A percentile compares a stretch with the other conserved stretches of the same genome.
phyloP scores from a whole-genome alignment of 768 basidiomycete species.

The Mycena sanguinolenta region DNA sequence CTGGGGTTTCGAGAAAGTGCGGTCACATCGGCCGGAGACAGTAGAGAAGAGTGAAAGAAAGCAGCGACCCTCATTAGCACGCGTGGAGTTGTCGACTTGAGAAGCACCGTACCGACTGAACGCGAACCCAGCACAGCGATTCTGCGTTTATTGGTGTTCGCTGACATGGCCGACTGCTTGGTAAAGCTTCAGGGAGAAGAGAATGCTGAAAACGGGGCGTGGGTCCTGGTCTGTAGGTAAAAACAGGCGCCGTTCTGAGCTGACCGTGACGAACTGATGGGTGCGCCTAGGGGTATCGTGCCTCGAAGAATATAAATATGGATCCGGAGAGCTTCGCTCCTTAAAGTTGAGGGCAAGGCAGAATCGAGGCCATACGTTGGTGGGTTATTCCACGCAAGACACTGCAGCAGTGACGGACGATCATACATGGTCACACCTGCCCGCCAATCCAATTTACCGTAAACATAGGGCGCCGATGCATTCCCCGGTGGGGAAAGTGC shows the following conservation, averaged over 20 bases:
- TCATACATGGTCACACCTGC: slow-evolving; percentile 3
- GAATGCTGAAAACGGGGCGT: slow-evolving; percentile 23
- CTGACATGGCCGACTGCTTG: slow-evolving; percentile 13
- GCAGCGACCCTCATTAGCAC: slow-evolving; percentile 33
- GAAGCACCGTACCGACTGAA: slow-evolving; percentile 79
- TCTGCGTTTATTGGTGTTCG: slow-evolving; percentile 59
- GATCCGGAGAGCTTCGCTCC: slow-evolving; percentile 22
- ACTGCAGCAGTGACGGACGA: not conserved
- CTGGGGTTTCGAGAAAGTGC: slow-evolving; percentile 54
- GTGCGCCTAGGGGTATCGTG: slow-evolving; percentile 7
- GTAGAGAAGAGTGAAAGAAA: not conserved
- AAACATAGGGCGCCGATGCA: not conserved
- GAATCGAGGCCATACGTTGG: slow-evolving; percentile 21
- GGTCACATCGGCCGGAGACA: not conserved
- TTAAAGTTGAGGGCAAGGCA: slow-evolving; percentile 12
- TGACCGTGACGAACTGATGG: slow-evolving; percentile 23
- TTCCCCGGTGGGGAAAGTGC: not conserved
- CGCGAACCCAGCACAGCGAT: slow-evolving; percentile 91
- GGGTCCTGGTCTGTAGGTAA: slow-evolving; percentile 17
- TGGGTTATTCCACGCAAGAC: slow-evolving; percentile 1
- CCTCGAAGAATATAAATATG: slow-evolving; percentile 32
- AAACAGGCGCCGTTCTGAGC: slow-evolving; percentile 26
- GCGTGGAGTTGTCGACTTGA: slow-evolving; percentile 34
- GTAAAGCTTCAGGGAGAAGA: slow-evolving; percentile 13
- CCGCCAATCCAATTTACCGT: slow-evolving; percentile 1